A percentile compares a stretch with the other conserved stretches of the same genome.
Evolutionary conservation across 306 rosid species (phyloP).

Genomic region (Albizia julibrissin): DNA sequence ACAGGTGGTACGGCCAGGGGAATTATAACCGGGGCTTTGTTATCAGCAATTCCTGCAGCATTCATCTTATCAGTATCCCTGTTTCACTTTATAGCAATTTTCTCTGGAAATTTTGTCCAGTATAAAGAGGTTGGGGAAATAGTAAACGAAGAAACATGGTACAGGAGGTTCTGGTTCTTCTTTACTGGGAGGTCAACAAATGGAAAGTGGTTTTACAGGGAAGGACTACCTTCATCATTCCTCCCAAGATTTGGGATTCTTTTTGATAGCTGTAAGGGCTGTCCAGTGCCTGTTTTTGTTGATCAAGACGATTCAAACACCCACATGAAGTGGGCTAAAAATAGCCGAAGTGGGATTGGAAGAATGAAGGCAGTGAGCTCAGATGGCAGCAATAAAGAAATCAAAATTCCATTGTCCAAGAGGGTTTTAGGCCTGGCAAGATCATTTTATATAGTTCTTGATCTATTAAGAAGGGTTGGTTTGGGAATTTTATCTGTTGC

Average conservation of each 20-base stretch:
- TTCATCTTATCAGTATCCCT: slow-evolving; percentile 52
- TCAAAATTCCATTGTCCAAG: slow-evolving; percentile 31
- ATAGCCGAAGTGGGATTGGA: slow-evolving; percentile 42
- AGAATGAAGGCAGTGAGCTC: slow-evolving; percentile 42
- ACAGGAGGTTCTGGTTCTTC: slow-evolving; percentile 44
- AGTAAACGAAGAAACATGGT: slow-evolving; percentile 44
- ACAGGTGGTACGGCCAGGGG: slow-evolving; percentile 69
- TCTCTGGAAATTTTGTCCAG: slow-evolving; percentile 46
- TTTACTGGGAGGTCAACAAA: slow-evolving; percentile 44
- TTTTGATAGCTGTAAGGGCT: slow-evolving; percentile 57
- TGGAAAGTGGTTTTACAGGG: slow-evolving; percentile 63
- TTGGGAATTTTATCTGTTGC: slow-evolving; percentile 62
- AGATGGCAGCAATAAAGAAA: slow-evolving; percentile 54
- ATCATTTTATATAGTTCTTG: slow-evolving; percentile 54
- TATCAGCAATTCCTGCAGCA: slow-evolving; percentile 63
- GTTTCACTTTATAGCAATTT: slow-evolving; percentile 55
- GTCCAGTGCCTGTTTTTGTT: slow-evolving; percentile 39
- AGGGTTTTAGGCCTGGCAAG: slow-evolving; percentile 54
- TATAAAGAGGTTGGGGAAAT: slow-evolving; percentile 52
- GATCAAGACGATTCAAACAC: slow-evolving; percentile 51
- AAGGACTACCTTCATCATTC: slow-evolving; percentile 57
- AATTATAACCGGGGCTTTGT: slow-evolving; percentile 55
- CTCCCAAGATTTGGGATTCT: slow-evolving; percentile 55
- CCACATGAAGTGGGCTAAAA: slow-evolving; percentile 43
- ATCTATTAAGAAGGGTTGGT: slow-evolving; percentile 52